phyloP scores from a whole-genome alignment of 2,329 filamentous ascomycete genomes.

The Microascus cirrosus region DNA sequence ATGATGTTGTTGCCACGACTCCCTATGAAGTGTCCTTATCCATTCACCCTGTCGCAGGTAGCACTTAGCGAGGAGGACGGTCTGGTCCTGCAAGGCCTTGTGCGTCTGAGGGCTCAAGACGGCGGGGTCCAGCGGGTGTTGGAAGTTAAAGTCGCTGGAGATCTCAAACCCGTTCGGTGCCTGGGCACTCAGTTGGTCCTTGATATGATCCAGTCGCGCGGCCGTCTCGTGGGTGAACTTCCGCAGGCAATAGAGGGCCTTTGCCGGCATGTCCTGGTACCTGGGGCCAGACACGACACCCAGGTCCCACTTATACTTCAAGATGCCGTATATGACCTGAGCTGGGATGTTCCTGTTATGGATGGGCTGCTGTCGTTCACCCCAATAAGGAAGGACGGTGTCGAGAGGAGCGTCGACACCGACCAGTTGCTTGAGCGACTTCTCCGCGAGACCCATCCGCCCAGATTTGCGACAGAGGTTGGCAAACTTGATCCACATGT shows the following conservation, averaged over 20 bases:
- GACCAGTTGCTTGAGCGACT: constrained; percentile 85
- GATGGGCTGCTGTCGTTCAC: constrained; percentile 4
- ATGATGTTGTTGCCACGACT: constrained; percentile 79
- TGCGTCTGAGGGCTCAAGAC: constrained; percentile 37
- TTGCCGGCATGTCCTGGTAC: constrained; percentile 34
- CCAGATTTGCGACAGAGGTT: constrained; percentile 96
- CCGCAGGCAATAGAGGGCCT: constrained; percentile 46
- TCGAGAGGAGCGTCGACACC: constrained; percentile 56
- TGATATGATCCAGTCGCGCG: constrained; percentile 40
- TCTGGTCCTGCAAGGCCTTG: constrained; percentile 46
- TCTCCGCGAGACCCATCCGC: constrained; percentile 87
- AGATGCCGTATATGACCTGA: constrained; percentile 87
- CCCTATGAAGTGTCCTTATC: constrained; percentile 75
- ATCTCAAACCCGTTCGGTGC: constrained; percentile 32
- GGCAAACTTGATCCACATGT: constrained; percentile 99
- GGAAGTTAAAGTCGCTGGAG: constrained; percentile 36
- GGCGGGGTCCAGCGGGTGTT: constrained; percentile 30
- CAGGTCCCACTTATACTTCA: constrained; percentile 93
- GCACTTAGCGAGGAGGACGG: constrained; percentile 78
- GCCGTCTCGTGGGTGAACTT: constrained; percentile 51
- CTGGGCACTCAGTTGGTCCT: constrained; percentile 36
- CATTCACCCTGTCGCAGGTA: constrained; percentile 95
- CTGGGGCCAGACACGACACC: constrained; percentile 47
- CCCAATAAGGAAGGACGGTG: constrained; percentile 48
- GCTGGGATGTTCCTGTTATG: constrained; percentile 41